Conservation (phyloP, 345 rosid genomes). For the Moringa oleifera region DNA sequence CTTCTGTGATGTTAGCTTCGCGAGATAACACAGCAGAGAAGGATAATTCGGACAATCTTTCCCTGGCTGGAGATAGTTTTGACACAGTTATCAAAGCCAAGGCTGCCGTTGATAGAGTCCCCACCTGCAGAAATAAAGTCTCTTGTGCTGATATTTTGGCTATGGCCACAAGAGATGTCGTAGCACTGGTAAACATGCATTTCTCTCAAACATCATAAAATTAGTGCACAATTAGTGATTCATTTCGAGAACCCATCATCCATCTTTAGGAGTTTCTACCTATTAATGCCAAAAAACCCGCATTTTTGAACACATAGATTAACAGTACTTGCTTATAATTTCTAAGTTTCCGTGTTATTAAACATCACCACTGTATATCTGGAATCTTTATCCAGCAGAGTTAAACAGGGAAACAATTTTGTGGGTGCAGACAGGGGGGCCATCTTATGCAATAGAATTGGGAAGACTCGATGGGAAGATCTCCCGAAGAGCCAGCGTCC, state of each 20-base stretch:
- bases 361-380: too few relatives aligned
- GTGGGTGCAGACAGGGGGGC: constrained; percentile 21
- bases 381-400: too few relatives aligned
- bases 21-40: constrained; percentile 37
- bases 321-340: too few relatives aligned
- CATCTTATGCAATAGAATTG: constrained; percentile 21
- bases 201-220: too few relatives aligned
- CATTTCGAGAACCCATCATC: too few relatives aligned
- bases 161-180: constrained; percentile 80
- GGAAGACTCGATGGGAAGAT: constrained; percentile 18
- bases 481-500: constrained; percentile 13
- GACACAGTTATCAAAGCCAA: constrained; percentile 87
- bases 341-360: too few relatives aligned
- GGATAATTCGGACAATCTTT: constrained; percentile 52
- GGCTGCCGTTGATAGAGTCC: constrained; percentile 61
- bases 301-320: too few relatives aligned
- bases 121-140: constrained; percentile 81
- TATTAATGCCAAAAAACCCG: too few relatives aligned
- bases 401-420: too few relatives aligned
- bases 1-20: constrained; percentile 38
- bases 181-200: constrained; percentile 35
- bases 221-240: too few relatives aligned
- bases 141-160: constrained; percentile 93
- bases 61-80: constrained; percentile 73
- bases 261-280: too few relatives aligned